Evolutionary conservation across 805 yeast species (phyloP).

Genomic region (Candida vartiovaarae): DNA sequence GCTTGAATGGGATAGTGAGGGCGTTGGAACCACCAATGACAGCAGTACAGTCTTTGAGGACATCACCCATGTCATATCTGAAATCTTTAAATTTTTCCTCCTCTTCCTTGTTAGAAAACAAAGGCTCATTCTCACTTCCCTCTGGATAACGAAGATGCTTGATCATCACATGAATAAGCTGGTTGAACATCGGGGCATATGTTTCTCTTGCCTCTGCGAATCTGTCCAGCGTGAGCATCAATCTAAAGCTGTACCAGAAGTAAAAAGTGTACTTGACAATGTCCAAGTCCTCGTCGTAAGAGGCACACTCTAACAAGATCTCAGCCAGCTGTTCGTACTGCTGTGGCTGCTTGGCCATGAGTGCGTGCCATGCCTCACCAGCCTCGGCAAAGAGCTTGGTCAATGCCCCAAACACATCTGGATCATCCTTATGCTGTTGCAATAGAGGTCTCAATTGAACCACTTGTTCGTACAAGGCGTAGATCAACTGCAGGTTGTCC

Average conservation of each 20-base stretch:
- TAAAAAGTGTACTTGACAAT: slow-evolving; percentile 85
- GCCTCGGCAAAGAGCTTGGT: slow-evolving; percentile 83
- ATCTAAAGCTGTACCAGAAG: slow-evolving; percentile 84
- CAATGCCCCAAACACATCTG: slow-evolving; percentile 58
- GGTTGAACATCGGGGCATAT: slow-evolving; percentile 48
- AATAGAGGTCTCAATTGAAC: slow-evolving; percentile 51
- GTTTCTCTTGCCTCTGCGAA: slow-evolving; percentile 44
- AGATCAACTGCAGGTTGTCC: slow-evolving; percentile 52
- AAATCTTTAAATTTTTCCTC: slow-evolving; percentile 92
- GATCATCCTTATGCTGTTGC: slow-evolving; percentile 32
- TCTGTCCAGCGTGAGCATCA: slow-evolving; percentile 50
- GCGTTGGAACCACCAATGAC: slow-evolving; percentile 76
- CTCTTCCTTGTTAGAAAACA: slow-evolving; percentile 69
- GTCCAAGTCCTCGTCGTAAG: slow-evolving; percentile 77
- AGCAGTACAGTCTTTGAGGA: slow-evolving; percentile 90
- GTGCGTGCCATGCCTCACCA: slow-evolving; percentile 92
- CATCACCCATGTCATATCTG: slow-evolving; percentile 96
- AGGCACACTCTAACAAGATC: slow-evolving; percentile 62
- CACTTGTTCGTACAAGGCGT: slow-evolving; percentile 62
- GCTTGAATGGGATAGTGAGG: slow-evolving; percentile 59
- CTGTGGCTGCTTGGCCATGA: slow-evolving; percentile 65
- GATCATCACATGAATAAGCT: slow-evolving; percentile 54
- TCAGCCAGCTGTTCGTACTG: slow-evolving; percentile 69
- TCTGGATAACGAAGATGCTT: slow-evolving; percentile 71
- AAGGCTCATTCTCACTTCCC: slow-evolving; percentile 30